Evolutionary conservation across 257 asterid genomes (phyloP).

Genomic region (Solanum clarkiae): DNA sequence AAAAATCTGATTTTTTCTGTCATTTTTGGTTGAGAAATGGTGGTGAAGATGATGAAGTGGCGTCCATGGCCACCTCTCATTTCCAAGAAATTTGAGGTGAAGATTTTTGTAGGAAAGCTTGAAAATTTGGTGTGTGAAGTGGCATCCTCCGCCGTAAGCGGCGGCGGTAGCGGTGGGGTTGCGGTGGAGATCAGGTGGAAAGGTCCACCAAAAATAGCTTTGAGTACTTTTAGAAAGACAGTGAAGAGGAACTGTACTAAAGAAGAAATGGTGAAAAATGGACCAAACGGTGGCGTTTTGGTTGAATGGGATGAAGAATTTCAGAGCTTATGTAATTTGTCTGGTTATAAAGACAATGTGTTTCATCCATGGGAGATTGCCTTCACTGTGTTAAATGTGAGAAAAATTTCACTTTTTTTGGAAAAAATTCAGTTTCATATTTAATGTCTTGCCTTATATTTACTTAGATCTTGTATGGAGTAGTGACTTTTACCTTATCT

Average conservation of each 20-base stretch:
- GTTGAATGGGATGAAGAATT: constrained; percentile 93
- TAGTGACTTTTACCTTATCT: not conserved
- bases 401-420: not conserved
- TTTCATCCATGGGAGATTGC: constrained; percentile 93
- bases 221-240: constrained; percentile 42
- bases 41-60: constrained; percentile 90
- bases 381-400: constrained; percentile 65
- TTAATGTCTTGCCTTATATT: not conserved
- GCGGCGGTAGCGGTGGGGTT: constrained; percentile 27
- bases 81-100: constrained; percentile 58
- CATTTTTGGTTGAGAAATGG: constrained; percentile 30
- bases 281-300: constrained; percentile 28
- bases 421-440: not conserved
- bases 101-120: constrained; percentile 35
- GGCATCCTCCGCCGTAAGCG: constrained; percentile 19
- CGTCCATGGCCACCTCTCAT: constrained; percentile 93
- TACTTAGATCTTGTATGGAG: not conserved
- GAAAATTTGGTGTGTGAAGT: constrained; percentile 24
- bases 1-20: not conserved
- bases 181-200: constrained; percentile 55
- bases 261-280: constrained; percentile 29
- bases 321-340: constrained; percentile 45
- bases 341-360: constrained; percentile 67
- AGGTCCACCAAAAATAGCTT: constrained; percentile 32
- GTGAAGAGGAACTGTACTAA: constrained; percentile 57